Evolutionary conservation across 805 yeast genomes (phyloP), one percentile per base, ranked within the genome.

Genomic region (Schwanniomyces sp.): DNA sequence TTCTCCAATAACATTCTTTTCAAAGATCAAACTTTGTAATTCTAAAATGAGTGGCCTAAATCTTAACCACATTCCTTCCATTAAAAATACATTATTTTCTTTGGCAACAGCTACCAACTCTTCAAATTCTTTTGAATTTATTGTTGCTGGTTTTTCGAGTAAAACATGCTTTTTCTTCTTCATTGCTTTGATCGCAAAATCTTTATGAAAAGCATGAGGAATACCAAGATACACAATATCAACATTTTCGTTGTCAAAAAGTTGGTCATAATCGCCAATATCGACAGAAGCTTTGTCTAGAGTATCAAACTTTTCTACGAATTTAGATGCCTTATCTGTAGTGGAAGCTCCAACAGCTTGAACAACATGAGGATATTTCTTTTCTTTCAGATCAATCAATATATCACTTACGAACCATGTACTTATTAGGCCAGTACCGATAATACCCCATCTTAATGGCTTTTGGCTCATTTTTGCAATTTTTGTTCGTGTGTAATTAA

Each of bases 51-150:
- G 48, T 2, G 86, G 86, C 66, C 78, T 75, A 52, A 75, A 78
- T 43, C 81, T 66, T 4, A 82, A 72, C 84, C 84, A 80, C 45
- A 78, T 73, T 5, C 79, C 86, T 59, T 82, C 87, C 84, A 82
- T 76, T 30, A 82, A 62, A 50, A 76, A 79, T 41, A 71, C 55
- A 1, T 68, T 65, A 57, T 75, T 70, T 46, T 58, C 50, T 53
- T 66, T 64, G 4, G 86, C 86, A 40, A 72, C 64, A 1, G 57
- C 65, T 41, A 71, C 58, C 9, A 81, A 55, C 36, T 69, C 74
- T 26, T 62, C 52, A 5, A 80, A 69, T 46, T 81, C 82, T 18
- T 61, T 60, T 4, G 61, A 63, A 50, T 78, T 80, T 43, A 80
- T 70, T 1, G 81, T 74, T 52, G 79, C 63, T 5, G 85, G 81